Evolutionary conservation across 768 basidiomycete genomes (phyloP).

Genomic region (Lactarius tabidus): DNA sequence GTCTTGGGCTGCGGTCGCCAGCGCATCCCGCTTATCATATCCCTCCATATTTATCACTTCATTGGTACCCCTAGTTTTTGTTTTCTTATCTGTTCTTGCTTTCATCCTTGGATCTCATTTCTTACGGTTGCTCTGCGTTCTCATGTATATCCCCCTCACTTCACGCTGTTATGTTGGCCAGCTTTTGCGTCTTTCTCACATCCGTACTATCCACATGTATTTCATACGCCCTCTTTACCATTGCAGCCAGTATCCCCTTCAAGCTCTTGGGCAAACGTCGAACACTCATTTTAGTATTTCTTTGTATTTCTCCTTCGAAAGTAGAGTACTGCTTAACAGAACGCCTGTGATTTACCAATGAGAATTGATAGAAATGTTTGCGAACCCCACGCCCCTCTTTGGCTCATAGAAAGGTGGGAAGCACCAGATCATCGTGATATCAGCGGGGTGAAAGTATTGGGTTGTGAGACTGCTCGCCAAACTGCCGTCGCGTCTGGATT

Average conservation of each 20-base stretch:
- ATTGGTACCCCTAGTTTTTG: conserved; percentile 11
- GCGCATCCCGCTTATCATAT: conserved; percentile 26
- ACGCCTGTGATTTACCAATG: conserved; percentile 1
- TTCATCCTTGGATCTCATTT: conserved; percentile 19
- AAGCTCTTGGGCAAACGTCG: conserved; percentile 3
- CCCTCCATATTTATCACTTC: conserved; percentile 18
- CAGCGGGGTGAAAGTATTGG: background rate
- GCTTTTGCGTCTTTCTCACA: conserved; percentile 21
- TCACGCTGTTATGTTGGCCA: conserved; percentile 18
- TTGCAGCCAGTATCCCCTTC: conserved; percentile 25
- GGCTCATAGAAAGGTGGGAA: background rate
- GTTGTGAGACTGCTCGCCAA: conserved; percentile 7
- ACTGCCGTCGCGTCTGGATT: conserved; percentile 5
- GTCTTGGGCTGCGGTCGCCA: conserved; percentile 24
- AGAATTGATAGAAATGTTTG: conserved; percentile 11
- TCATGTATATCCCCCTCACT: conserved; percentile 20
- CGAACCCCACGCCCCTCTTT: background rate
- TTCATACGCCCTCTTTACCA: conserved; percentile 15
- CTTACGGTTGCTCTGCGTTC: conserved; percentile 17
- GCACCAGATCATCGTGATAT: conserved; percentile 7
- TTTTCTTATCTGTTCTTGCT: conserved; percentile 20
- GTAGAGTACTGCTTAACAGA: conserved; percentile 20
- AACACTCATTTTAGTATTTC: conserved; percentile 15
- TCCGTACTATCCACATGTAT: conserved; percentile 25
- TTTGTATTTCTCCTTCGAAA: conserved; percentile 23